Conservation (phyloP, 2,329 filamentous ascomycete genomes). For the Penicillium paneum region DNA sequence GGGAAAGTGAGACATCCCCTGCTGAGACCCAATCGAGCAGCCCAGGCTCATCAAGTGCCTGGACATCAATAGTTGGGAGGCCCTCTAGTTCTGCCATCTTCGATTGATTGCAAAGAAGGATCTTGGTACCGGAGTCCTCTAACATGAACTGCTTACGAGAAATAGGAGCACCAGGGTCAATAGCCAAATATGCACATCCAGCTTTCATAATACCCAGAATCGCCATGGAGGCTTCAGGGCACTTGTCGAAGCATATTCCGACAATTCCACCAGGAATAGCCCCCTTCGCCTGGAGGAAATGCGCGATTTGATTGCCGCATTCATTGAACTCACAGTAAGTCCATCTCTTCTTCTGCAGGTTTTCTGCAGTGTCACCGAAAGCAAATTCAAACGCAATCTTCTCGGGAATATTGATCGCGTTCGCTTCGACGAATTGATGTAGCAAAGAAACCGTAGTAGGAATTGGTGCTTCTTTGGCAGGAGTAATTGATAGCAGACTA, state of each 20-base stretch:
- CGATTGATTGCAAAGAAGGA: slow-evolving; percentile 59
- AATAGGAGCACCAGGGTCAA: slow-evolving; percentile 70
- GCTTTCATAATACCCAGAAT: slow-evolving; percentile 80
- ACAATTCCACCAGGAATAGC: slow-evolving; percentile 60
- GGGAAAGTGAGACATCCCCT: slow-evolving; percentile 34
- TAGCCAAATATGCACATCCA: slow-evolving; percentile 75
- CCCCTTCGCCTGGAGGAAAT: slow-evolving; percentile 55
- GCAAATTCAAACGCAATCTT: slow-evolving; percentile 74
- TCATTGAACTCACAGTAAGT: slow-evolving; percentile 69
- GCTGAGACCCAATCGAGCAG: slow-evolving; percentile 36
- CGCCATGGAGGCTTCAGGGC: slow-evolving; percentile 75
- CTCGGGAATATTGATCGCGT: slow-evolving; percentile 55
- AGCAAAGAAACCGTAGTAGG: slow-evolving; percentile 59
- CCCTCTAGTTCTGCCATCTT: slow-evolving; percentile 41
- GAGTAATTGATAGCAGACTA: slow-evolving; percentile 59
- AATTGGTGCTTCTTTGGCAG: slow-evolving; percentile 58
- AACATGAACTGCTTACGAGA: slow-evolving; percentile 76
- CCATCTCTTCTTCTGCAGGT: slow-evolving; percentile 58
- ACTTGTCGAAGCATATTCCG: slow-evolving; percentile 79
- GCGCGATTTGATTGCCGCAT: slow-evolving; percentile 69
- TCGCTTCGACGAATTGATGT: slow-evolving; percentile 73
- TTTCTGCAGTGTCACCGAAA: slow-evolving; percentile 50
- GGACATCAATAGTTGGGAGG: slow-evolving; percentile 37
- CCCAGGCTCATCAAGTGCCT: slow-evolving; percentile 47
- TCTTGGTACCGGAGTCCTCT: slow-evolving; percentile 64